Evolutionary conservation across 495 filamentous ascomycete species (phyloP), one percentile per base, ranked within the genome.

Genomic region (Venustampulla echinocandica): DNA sequence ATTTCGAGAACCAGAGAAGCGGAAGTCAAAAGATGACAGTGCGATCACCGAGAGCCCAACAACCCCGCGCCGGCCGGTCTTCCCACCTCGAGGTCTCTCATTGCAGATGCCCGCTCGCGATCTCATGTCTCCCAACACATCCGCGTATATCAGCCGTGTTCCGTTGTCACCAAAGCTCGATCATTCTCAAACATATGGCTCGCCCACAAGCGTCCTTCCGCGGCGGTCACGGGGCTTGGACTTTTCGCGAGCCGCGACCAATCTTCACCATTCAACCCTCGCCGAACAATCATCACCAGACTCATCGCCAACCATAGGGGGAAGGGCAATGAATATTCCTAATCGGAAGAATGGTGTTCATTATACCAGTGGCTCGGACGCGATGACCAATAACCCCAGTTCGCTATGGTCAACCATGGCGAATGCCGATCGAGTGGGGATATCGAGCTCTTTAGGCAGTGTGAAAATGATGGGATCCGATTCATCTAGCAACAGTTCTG

Each of bases 251-350:
- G 88, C 87, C 35, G 90, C 89, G 47, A 97, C 92, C 3, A 94
- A 88, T 53, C 74, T 98, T 10, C 92, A 98, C 67, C 93, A 97
- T 64, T 96, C 92, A 18, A 97, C 84, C 2, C 73, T 96, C 6
- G 89, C 89, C 34, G 82, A 85, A 44, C 82, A 89, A 54, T 82
- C 85, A 0, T 92, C 86, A n/a, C 92, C 93, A 10, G 90, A 95
- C 59, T 93, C 89, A 3, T 95, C 89, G 0, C 93, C 93, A 0
- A 89, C 79, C n/a, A 81, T 93, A 33, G 73, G 74, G 33, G 84
- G 84, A 22, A 76, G 85, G 19, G 83, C 81, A 6, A 81, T 95
- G 72, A 81, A 76, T 50, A 90, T 94, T 30, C 88, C 87, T 5
- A 57, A 54, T 30, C 35, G 51, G 59, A 39, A 61, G 66, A 46